phyloP scores from a whole-genome alignment of 2,329 filamentous ascomycete species.

The Berkeleyomyces rouxiae region DNA sequence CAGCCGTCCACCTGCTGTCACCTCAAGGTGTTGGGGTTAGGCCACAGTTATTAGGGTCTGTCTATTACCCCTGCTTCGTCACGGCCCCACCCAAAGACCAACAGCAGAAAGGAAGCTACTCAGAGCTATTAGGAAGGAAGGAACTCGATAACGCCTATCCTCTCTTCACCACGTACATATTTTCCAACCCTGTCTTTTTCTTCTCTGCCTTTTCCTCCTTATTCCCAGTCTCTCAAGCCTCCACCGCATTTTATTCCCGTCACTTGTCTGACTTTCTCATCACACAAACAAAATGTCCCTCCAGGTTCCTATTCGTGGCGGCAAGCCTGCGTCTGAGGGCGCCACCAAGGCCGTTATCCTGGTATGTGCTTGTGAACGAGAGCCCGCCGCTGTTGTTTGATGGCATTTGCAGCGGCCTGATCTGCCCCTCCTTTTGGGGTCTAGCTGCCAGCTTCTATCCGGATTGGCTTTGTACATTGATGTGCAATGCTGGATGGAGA shows the following conservation, averaged over 20 bases:
- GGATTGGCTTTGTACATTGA: not conserved
- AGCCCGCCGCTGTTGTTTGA: not conserved
- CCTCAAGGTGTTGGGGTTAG: not conserved
- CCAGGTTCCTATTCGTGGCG: conserved; percentile 36
- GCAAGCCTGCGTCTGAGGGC: conserved; percentile 30
- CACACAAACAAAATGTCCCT: conserved; percentile 5
- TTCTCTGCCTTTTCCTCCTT: not conserved
- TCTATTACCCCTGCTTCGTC: not conserved
- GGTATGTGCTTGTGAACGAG: conserved; percentile 31
- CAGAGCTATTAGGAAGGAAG: not conserved
- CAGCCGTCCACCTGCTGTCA: not conserved
- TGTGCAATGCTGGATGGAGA: too few relatives aligned
- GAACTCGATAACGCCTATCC: conserved; percentile 8
- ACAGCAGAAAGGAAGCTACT: not conserved
- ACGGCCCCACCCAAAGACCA: conserved; percentile 2
- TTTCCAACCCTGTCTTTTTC: conserved; percentile 3
- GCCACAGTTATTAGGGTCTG: not conserved
- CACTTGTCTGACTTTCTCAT: not conserved
- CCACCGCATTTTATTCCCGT: not conserved
- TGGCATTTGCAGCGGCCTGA: not conserved
- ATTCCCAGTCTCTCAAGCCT: not conserved
- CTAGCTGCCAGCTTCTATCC: not conserved
- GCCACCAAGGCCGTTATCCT: conserved; percentile 80
- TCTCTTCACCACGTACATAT: not conserved
- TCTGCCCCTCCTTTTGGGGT: not conserved